Conservation (phyloP, 352 stramenopile genomes). For the Phytophthora hybrid region DNA sequence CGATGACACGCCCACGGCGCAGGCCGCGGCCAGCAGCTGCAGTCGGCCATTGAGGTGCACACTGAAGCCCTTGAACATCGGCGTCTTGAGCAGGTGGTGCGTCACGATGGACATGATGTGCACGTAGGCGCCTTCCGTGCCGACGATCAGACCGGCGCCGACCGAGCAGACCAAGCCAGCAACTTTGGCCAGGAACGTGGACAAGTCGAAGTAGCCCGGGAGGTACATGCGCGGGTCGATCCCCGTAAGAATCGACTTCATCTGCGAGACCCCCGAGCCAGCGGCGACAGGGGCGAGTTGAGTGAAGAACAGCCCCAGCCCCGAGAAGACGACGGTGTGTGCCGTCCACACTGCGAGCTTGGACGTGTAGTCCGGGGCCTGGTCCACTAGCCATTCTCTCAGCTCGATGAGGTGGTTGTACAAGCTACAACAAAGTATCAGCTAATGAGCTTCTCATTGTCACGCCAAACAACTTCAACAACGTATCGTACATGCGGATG, state of each 20-base stretch:
- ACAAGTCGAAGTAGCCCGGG: conserved; percentile 84
- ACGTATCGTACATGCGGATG: conserved; percentile 59
- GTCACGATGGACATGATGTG: conserved; percentile 95
- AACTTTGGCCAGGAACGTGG: conserved; percentile 89
- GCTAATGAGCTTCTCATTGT: too few relatives aligned
- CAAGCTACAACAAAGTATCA: conserved; percentile 25
- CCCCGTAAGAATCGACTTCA: conserved; percentile 91
- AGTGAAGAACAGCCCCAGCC: conserved; percentile 75
- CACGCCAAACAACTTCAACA: background rate
- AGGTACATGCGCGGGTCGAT: conserved; percentile 85
- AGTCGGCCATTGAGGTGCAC: conserved; percentile 80
- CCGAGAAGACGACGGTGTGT: conserved; percentile 79
- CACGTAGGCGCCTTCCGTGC: conserved; percentile 99
- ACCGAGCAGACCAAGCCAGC: conserved; percentile 95
- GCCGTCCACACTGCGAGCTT: conserved; percentile 69
- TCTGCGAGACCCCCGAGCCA: conserved; percentile 87
- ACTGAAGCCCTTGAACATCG: conserved; percentile 80
- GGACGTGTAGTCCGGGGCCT: conserved; percentile 36
- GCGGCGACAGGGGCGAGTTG: conserved; percentile 72
- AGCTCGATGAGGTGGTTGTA: conserved; percentile 55
- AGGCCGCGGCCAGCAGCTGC: conserved; percentile 92
- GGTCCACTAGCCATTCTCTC: conserved; percentile 50
- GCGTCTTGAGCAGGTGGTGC: conserved; percentile 88
- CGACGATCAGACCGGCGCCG: conserved; percentile 94
- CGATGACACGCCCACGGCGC: conserved; percentile 92